Base-by-base conservation (phyloP, 2,329 filamentous ascomycete species). In the Aureobasidium uvarum region DNA sequence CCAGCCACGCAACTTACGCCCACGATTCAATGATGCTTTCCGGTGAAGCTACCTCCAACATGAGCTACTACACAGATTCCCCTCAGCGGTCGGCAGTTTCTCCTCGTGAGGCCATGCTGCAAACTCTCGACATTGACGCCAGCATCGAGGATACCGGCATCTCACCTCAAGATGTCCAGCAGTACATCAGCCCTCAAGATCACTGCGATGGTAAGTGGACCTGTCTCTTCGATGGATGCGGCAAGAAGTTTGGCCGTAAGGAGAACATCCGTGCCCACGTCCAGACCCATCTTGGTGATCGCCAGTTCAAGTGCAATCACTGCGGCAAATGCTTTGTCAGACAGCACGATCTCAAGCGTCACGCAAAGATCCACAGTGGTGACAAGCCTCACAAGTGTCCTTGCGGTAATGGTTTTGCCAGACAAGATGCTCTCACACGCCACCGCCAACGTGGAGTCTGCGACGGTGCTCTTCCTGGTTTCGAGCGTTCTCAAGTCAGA, bases 261-360 rank as follows among this genome's bases (percentile, higher is more conserved):
- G 95, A 99, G 77, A 98, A 99, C 79, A 97, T 98, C 81, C 96
- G 96, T 76, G 96, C 93, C 0, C 95, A 99, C 76, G 91, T 99
- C 16, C 95, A 99, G 78, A 99, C 95, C 3, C 95, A 99, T 78
- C 88, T 99, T 69, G 95, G 96, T 72, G 95, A 99, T 76, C 86
- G 95, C 55, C 95, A 97, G 75, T 99, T 92, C 79, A 89, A 91
- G 77, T 99, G 95, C 78, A 92, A 94, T 52, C 89, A 90, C 64
- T 99, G 95, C 80, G 84, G 89, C 62, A 98, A 98, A 80, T 94
- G 92, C 79, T 99, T 99, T 75, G 95, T 98, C 48, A 89, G 95
- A 43, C 93, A 96, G 72, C 95, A 99, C 76, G 95, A 99, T 76
- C 86, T 98, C 67, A 99, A 98, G 82, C 88, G 95, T 67, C 95